A percentile compares a stretch with the other conserved stretches of the same genome.
phyloP scores from a whole-genome alignment of 2,329 filamentous ascomycete genomes.

The Dryadomyces quercus-mongolicae region DNA sequence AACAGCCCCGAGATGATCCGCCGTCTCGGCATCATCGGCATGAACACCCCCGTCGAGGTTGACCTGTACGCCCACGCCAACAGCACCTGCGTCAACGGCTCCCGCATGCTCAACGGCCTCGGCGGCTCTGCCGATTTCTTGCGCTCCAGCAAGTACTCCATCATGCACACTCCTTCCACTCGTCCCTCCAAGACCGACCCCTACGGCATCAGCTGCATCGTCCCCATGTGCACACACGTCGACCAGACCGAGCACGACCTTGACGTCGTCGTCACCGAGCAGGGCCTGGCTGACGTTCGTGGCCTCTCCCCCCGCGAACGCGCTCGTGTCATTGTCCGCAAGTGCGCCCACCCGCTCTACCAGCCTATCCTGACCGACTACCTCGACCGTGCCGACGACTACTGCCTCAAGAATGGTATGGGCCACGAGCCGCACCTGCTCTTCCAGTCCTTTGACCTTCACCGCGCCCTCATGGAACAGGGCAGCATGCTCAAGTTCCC shows the following conservation, averaged over 20 bases:
- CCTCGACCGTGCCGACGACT: conserved; percentile 73
- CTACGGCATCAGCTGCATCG: conserved; percentile 71
- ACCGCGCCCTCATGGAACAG: conserved; percentile 68
- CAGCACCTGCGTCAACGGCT: conserved; percentile 80
- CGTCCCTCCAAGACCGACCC: conserved; percentile 74
- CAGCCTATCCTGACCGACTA: conserved; percentile 71
- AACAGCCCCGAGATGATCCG: conserved; percentile 88
- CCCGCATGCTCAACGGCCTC: conserved; percentile 76
- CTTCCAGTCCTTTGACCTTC: conserved; percentile 82
- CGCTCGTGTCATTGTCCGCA: conserved; percentile 73
- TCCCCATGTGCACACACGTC: conserved; percentile 87
- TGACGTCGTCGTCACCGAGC: conserved; percentile 68
- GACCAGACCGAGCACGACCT: conserved; percentile 91
- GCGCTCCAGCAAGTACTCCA: conserved; percentile 67
- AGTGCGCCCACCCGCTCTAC: conserved; percentile 80
- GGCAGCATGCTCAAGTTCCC: conserved; percentile 66
- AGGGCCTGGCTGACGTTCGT: conserved; percentile 73
- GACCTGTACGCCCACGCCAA: conserved; percentile 94
- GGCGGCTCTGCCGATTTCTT: conserved; percentile 77
- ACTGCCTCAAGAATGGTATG: conserved; percentile 77
- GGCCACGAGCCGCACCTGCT: conserved; percentile 82
- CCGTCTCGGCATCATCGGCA: conserved; percentile 75
- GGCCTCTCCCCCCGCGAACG: conserved; percentile 70
- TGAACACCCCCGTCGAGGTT: conserved; percentile 91
- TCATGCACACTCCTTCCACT: conserved; percentile 79